These are phyloP conservation scores for Paxillus involutus DNA, from an alignment of 768 basidiomycete species.

Conservation along the genomic window DNA sequence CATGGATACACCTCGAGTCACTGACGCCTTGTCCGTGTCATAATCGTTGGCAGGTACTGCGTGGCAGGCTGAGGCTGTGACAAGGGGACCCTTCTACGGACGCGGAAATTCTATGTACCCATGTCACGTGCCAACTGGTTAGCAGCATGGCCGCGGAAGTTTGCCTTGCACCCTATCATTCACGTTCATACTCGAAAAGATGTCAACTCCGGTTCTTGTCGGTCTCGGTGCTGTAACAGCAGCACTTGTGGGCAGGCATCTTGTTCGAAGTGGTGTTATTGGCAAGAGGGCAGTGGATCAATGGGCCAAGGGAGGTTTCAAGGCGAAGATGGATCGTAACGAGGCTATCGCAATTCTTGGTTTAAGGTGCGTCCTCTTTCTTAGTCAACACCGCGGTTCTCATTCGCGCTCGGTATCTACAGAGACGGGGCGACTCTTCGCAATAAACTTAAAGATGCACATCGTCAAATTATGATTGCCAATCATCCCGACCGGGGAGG, in stretches of 20 bases:
- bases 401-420: constrained; percentile 2
- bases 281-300: constrained; percentile 67
- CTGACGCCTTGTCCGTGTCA: too few relatives aligned
- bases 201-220: constrained; percentile 79
- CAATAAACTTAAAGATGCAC: constrained; percentile 88
- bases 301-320: constrained; percentile 94
- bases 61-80: too few relatives aligned
- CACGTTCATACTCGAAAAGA: constrained; percentile 24
- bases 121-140: neutral
- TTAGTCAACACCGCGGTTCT: neutral
- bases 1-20: too few relatives aligned
- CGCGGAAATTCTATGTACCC: too few relatives aligned
- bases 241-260: constrained; percentile 70
- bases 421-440: constrained; percentile 84
- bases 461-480: constrained; percentile 94
- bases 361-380: constrained; percentile 68
- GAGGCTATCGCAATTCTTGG: constrained; percentile 93
- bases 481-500: constrained; percentile 99
- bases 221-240: constrained; percentile 79
- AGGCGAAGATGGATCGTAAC: constrained; percentile 91
- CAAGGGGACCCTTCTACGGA: too few relatives aligned
- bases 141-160: too few relatives aligned
- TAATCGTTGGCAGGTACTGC: too few relatives aligned
- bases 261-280: constrained; percentile 62
- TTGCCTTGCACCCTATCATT: too few relatives aligned